Evolutionary conservation across 441 rosid species (phyloP).

Genomic region (Aleurites moluccanus): DNA sequence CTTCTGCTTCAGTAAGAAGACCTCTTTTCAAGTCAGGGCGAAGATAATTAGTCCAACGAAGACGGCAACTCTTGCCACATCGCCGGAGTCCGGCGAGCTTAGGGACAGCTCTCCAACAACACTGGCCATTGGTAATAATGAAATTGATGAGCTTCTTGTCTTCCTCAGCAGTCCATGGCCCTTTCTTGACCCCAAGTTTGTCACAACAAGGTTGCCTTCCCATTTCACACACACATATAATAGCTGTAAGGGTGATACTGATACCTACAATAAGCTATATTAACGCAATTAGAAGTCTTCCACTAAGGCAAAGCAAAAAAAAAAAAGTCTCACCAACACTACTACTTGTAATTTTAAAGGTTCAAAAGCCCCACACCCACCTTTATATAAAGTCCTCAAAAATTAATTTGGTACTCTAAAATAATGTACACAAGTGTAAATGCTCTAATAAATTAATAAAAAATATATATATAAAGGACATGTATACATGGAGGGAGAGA

Average conservation of each 20-base stretch:
- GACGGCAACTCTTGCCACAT: constrained; percentile 95
- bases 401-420: constrained; percentile 3
- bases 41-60: constrained; percentile 90
- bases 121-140: constrained; percentile 94
- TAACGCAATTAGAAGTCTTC: not conserved
- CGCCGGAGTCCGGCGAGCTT: constrained; percentile 93
- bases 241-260: not conserved
- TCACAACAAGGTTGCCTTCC: constrained; percentile 97
- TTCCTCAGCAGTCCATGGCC: constrained; percentile 97
- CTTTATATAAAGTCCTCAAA: constrained; percentile 42
- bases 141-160: constrained; percentile 94
- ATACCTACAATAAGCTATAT: not conserved
- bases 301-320: constrained; percentile 19
- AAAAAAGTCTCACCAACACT: constrained; percentile 28
- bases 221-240: constrained; percentile 38
- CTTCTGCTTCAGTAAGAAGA: constrained; percentile 80
- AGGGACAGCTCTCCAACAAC: constrained; percentile 96
- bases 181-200: constrained; percentile 94
- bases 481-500: constrained; percentile 17
- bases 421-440: not conserved
- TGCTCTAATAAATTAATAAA: not conserved
- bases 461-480: not conserved
- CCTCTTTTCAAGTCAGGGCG: constrained; percentile 98
- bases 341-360: constrained; percentile 30
- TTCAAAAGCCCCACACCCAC: constrained; percentile 47